Evolutionary conservation across 2,329 filamentous ascomycete species (phyloP), one percentile per base, ranked within the genome.

Genomic region (Fusarium equiseti): DNA sequence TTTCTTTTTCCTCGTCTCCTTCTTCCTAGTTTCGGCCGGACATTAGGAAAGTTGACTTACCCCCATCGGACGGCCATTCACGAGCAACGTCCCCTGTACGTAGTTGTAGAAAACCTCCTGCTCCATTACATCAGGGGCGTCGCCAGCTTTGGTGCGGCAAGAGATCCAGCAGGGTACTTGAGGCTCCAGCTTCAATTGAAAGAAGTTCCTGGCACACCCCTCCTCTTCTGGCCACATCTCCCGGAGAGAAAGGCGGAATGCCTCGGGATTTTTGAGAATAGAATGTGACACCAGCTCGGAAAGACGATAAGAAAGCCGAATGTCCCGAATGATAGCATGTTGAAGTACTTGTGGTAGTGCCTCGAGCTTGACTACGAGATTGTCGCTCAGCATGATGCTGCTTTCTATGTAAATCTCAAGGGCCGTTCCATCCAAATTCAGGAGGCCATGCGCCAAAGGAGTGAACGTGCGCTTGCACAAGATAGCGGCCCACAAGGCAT

Each of bases 401-500:
- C 73, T 72, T 29, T 76, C 64, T 6, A 77, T 70, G 31, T 66
- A 76, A 4, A 44, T 53, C 10, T 69, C 53, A 7, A 76, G 57
- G 6, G 66, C 59, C 2, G 15, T 15, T 4, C 56, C 52, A 22
- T 76, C 56, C 6, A 75, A n/a, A 0, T n/a, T 18, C n/a, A 59
- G 7, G 5, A 43, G 11, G 1, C 38, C 43, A 12, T 56, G 46
- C 0, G n/a, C n/a, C 12, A 74, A 29, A 8, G 72, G 63, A 1
- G 70, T 57, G 38, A 79, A 82, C 0, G 80, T 82, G 6, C 77
- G 73, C 29, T 81, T 82, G 60, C 88, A 91, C 2, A 91, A 77
- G 2, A 91, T 70, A 0, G 88, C 85, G 1, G 88, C 85, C 78
- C 84, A 85, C 1, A 91, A 80, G 0, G 82, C 81, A 63, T 88